A percentile compares a stretch with the other conserved stretches of the same genome.
These are phyloP conservation scores for Phaeomoniella chlamydospora DNA, from an alignment of 2,329 filamentous ascomycete genomes.

Conservation along the genomic window DNA sequence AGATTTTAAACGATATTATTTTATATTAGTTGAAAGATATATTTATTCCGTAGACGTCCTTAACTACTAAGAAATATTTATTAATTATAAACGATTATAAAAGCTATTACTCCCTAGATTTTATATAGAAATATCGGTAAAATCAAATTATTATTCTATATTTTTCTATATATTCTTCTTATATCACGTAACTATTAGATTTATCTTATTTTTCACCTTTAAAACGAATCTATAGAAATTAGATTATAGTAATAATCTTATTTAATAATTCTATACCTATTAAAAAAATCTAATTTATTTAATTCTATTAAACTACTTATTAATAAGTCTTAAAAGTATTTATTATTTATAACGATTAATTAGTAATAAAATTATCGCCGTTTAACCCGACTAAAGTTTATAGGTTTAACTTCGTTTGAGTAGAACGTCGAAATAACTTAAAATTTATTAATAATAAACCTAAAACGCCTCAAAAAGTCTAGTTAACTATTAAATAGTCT, in stretches of 20 bases:
- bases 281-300: background rate
- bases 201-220: conserved; percentile 7
- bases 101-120: conserved; percentile 8
- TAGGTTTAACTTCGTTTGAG: background rate
- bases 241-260: background rate
- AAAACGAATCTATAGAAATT: conserved; percentile 3
- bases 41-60: conserved; percentile 7
- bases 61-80: conserved; percentile 3
- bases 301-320: background rate
- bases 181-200: conserved; percentile 10
- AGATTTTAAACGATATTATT: conserved; percentile 8
- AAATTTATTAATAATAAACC: background rate
- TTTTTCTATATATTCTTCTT: conserved; percentile 11
- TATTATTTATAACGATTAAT: background rate
- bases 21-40: conserved; percentile 8
- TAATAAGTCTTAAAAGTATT: background rate
- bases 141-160: conserved; percentile 10
- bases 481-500: background rate
- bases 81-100: conserved; percentile 9
- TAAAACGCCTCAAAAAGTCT: background rate
- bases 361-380: background rate
- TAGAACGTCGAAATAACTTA: background rate
- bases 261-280: background rate
- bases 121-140: conserved; percentile 6
- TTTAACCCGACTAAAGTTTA: conserved; percentile 1